phyloP scores from a whole-genome alignment of 768 basidiomycete species.

The Gloeophyllum trabeum region DNA sequence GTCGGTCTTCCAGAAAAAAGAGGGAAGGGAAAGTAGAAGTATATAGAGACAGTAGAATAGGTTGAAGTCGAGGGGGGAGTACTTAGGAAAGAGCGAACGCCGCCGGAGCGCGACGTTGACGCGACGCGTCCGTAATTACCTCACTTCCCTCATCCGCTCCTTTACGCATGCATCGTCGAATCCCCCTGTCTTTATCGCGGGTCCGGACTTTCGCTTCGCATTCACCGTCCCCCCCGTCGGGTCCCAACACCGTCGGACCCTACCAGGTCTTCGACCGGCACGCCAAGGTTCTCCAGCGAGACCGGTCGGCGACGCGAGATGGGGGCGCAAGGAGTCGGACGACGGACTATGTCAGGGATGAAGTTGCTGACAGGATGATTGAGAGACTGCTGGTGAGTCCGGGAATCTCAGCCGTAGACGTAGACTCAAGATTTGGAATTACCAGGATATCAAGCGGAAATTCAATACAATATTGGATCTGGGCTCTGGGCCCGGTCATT shows the following conservation, averaged over 20 bases:
- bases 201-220: no score
- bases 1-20: no score
- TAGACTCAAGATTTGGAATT: conserved; percentile 2
- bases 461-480: conserved; percentile 78
- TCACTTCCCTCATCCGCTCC: no score
- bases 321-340: conserved; percentile 52
- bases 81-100: no score
- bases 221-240: no score
- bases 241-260: conserved; percentile 38
- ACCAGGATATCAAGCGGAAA: conserved; percentile 81
- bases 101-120: no score
- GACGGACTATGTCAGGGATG: conserved; percentile 87
- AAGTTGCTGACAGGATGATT: conserved; percentile 83
- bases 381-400: conserved; percentile 72
- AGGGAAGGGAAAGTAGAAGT: no score
- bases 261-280: conserved; percentile 84
- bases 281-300: conserved; percentile 67
- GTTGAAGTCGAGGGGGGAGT: no score
- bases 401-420: conserved; percentile 10
- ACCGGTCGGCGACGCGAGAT: conserved; percentile 53
- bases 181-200: no score
- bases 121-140: no score
- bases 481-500: conserved; percentile 86
- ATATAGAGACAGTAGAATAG: no score
- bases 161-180: no score